Conservation (phyloP, 441 rosid genomes). For the Eruca vesicaria region DNA sequence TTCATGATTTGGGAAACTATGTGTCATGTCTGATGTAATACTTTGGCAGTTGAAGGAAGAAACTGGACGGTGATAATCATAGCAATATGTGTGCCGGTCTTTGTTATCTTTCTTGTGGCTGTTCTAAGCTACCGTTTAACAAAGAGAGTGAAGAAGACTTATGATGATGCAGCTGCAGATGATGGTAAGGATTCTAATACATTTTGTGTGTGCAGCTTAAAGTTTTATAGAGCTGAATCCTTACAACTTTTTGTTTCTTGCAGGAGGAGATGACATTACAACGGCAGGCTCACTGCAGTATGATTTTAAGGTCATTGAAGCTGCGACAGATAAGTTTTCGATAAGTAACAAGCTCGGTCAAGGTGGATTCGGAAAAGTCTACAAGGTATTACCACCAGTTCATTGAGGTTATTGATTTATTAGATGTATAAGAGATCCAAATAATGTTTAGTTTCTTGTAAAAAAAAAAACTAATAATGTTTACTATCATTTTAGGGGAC, state of each 20-base stretch:
- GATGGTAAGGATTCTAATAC: constrained; percentile 25
- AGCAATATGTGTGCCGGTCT: neutral
- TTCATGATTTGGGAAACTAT: neutral
- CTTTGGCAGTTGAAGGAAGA: neutral
- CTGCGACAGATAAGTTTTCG: constrained; percentile 10
- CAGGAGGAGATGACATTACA: constrained; percentile 2
- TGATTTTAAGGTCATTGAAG: constrained; percentile 7
- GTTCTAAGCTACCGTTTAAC: neutral
- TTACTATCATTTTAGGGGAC: neutral
- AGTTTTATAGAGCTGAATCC: neutral
- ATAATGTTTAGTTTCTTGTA: neutral
- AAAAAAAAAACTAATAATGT: neutral
- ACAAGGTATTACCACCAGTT: constrained; percentile 45
- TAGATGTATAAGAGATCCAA: neutral
- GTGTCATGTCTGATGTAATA: neutral
- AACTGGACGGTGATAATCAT: neutral
- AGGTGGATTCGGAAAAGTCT: constrained; percentile 74
- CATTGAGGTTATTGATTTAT: neutral
- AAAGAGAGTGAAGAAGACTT: constrained; percentile 11
- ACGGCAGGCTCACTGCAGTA: constrained; percentile 14
- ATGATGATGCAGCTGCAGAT: neutral
- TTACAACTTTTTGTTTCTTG: neutral
- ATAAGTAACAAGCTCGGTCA: constrained; percentile 49
- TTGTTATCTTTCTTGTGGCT: neutral
- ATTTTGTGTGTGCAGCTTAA: neutral